Evolutionary conservation across 148 eudicot genomes (phyloP).

Genomic region (Rheum nobile): DNA sequence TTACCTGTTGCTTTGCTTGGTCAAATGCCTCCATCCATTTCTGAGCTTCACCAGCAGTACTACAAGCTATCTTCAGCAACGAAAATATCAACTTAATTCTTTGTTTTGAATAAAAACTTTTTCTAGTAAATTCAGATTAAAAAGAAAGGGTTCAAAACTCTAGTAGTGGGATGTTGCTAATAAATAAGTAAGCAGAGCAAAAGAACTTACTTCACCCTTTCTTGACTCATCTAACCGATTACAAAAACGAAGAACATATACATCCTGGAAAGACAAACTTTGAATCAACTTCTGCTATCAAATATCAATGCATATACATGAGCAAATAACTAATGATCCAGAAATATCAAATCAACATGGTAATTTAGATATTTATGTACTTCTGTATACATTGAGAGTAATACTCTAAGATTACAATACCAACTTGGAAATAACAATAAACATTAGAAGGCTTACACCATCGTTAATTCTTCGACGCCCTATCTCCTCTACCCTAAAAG

Average conservation of each 20-base stretch:
- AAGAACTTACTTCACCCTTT: slow-evolving; percentile 84
- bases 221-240: slow-evolving; percentile 82
- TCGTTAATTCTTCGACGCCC: slow-evolving; percentile 57
- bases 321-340: neutral
- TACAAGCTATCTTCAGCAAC: slow-evolving; percentile 91
- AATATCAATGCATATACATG: neutral
- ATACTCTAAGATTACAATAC: neutral
- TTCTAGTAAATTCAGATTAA: neutral
- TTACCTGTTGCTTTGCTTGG: slow-evolving; percentile 86
- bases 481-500: slow-evolving; percentile 70
- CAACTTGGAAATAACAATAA: neutral
- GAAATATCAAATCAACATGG: neutral
- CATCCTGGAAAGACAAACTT: slow-evolving; percentile 39
- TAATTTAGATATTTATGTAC: neutral
- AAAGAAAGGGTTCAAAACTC: neutral
- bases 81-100: slow-evolving; percentile 9
- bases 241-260: slow-evolving; percentile 81
- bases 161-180: neutral
- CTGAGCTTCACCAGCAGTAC: slow-evolving; percentile 66
- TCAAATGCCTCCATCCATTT: slow-evolving; percentile 95
- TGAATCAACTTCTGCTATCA: neutral
- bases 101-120: neutral
- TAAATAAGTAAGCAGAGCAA: neutral
- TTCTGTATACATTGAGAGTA: neutral
- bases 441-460: slow-evolving; percentile 40